Base-by-base conservation (phyloP, 1,284 basidiomycete species). In the Neolentinus lepideus region DNA sequence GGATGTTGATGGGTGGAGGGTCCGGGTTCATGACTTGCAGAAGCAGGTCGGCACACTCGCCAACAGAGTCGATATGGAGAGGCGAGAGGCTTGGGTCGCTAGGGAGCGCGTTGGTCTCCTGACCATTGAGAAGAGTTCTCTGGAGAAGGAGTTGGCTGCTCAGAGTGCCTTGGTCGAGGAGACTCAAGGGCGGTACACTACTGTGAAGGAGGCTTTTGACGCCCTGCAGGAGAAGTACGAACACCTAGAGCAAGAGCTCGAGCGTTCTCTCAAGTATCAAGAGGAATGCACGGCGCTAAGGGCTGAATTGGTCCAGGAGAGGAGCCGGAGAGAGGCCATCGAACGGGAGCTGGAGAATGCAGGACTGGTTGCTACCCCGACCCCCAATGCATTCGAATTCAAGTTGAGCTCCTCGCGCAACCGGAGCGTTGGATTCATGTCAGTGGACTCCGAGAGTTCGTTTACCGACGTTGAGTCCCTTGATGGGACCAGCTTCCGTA, bases 1-100 rank as follows among this genome's bases (percentile, higher is more conserved):
- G 52, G 89, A 91, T 66, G 80, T 88, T 0, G 84, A 88, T 60
- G 87, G 84, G 0, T 90, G 88, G 86, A 76, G 85, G 56, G 78
- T 71, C 27, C 78, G 88, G 26, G 83, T 90, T 35, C 75, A 72
- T 16, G 84, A 88, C 64, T 73, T 86, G 58, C 85, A 90, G 60
- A 81, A 77, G 57, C 84, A 85, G 60, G 69, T 79, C 21, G 68
- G 69, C 38, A 67, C 83, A 19, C 72, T 90, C 22, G 76, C 79
- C 14, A 80, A 80, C 59, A 75, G 86, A 11, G 75, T 92, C 25
- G 88, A 90, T 51, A 72, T 69, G 14, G 88, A 91, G 69, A 77
- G 85, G 45, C 76, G 81, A 50, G 88, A 90, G 56, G 83, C 84
- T 6, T 90, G 88, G 87, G 78, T 88, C 54, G 85, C 84, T 22